Evolutionary conservation across 495 filamentous ascomycete species (phyloP).

Genomic region (Aspergillus incahuasiensis): DNA sequence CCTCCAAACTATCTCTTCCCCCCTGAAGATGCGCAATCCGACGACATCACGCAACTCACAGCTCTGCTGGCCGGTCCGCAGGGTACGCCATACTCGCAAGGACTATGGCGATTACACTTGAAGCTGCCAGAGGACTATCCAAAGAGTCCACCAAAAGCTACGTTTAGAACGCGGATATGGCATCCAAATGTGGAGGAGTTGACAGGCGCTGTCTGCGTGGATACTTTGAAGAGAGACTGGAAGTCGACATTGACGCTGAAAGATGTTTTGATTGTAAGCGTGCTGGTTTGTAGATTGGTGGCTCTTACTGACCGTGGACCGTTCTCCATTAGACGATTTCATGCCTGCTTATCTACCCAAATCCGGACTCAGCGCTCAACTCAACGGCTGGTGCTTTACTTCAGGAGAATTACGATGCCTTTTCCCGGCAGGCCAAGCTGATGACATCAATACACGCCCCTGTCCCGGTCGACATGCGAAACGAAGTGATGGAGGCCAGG

Average conservation of each 20-base stretch:
- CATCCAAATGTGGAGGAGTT: constrained; percentile 69
- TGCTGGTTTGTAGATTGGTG: neutral
- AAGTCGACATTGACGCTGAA: constrained; percentile 53
- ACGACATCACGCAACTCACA: constrained; percentile 58
- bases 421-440: constrained; percentile 56
- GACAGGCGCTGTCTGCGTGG: constrained; percentile 64
- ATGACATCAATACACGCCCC: constrained; percentile 65
- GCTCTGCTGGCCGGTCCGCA: constrained; percentile 59
- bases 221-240: constrained; percentile 71
- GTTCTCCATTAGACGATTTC: constrained; percentile 50
- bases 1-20: constrained; percentile 68
- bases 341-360: constrained; percentile 68
- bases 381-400: constrained; percentile 58
- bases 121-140: constrained; percentile 64
- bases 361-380: constrained; percentile 67
- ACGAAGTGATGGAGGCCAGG: constrained; percentile 52
- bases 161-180: constrained; percentile 65
- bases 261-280: constrained; percentile 56
- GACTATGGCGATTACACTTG: constrained; percentile 58
- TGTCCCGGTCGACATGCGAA: constrained; percentile 42
- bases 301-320: neutral
- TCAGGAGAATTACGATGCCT: constrained; percentile 58
- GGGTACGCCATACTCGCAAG: constrained; percentile 58
- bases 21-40: constrained; percentile 31
- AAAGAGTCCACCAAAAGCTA: constrained; percentile 59